These are phyloP conservation scores for Beauveria scarabaeidicola DNA, from an alignment of 2,329 filamentous ascomycete species.

Conservation along the genomic window DNA sequence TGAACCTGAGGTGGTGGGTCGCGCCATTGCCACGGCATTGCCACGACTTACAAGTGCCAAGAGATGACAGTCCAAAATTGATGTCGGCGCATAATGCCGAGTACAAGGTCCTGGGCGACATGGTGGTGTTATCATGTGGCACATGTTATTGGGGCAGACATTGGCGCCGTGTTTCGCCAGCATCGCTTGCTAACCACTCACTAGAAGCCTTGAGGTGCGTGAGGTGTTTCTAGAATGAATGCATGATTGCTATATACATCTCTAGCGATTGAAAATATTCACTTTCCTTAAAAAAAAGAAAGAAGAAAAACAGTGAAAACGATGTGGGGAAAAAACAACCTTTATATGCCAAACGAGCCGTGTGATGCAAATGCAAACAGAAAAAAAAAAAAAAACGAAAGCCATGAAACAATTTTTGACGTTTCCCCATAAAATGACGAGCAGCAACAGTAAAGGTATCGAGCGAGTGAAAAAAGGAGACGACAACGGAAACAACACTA, in stretches of 20 bases:
- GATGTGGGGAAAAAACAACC: not conserved
- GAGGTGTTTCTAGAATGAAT: too few relatives aligned
- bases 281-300: not conserved
- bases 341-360: conserved; percentile 9
- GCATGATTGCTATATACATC: conserved; percentile 1
- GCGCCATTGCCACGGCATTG: not conserved
- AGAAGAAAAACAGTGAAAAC: not conserved
- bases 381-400: not conserved
- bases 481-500: not conserved
- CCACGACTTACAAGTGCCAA: not conserved
- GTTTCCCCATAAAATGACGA: not conserved
- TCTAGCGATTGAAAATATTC: not conserved
- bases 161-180: not conserved
- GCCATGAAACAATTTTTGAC: not conserved
- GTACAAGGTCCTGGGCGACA: not conserved
- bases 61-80: not conserved
- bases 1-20: not conserved
- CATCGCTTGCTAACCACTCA: not conserved
- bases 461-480: conserved; percentile 1
- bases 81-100: not conserved
- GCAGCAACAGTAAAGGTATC: conserved; percentile 7
- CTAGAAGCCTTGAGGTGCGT: not conserved
- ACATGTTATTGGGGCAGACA: not conserved
- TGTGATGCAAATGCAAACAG: not conserved
- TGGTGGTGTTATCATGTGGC: not conserved